Percentiles rank a stretch among this genome's conserved stretches.
Conservation (phyloP, 441 rosid genomes). For the Mallotus japonicus region DNA sequence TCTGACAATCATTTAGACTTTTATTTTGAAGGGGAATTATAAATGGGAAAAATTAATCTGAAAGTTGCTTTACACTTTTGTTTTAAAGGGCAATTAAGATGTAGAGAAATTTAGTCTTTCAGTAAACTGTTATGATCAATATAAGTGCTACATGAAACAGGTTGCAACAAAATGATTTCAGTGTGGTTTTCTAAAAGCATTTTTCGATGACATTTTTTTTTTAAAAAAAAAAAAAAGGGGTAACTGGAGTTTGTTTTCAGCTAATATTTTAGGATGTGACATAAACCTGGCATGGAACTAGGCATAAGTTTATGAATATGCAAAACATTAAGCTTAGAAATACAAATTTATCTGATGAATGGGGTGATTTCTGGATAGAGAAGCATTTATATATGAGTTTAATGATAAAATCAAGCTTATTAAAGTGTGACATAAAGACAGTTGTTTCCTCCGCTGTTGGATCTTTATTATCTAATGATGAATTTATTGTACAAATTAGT, state of each 20-base stretch:
- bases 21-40: neutral
- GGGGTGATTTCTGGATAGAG: neutral
- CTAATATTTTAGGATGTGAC: neutral
- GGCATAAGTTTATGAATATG: neutral
- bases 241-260: neutral
- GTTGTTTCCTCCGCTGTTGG: too few relatives aligned
- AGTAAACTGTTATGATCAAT: too few relatives aligned
- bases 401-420: neutral
- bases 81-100: neutral
- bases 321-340: neutral
- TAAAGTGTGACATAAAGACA: too few relatives aligned
- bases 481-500: neutral
- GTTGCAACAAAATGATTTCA: neutral
- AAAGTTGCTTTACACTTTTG: neutral
- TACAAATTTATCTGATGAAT: neutral
- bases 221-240: neutral
- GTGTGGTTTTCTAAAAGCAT: neutral
- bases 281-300: neutral
- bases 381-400: neutral
- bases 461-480: neutral
- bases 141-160: neutral
- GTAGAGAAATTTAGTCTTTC: neutral
- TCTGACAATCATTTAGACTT: neutral
- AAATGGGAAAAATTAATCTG: too few relatives aligned
- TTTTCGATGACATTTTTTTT: neutral